Evolutionary conservation across 176 grass and related monocot genomes (phyloP), one percentile per base, ranked within the genome.

Genomic region (Phoenix dactylifera): DNA sequence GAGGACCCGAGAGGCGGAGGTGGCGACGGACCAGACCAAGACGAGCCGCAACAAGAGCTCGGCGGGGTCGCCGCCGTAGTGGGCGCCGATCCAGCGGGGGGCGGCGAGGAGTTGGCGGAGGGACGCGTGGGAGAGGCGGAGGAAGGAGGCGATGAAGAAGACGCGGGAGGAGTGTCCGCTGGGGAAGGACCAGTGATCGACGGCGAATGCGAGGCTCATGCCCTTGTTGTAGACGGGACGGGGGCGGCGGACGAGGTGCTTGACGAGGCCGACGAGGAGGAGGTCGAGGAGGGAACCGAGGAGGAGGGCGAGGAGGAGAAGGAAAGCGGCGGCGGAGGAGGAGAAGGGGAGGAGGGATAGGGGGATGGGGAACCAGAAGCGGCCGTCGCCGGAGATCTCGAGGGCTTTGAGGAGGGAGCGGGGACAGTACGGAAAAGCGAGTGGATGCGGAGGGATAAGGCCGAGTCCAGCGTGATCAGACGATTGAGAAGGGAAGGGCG

Each of bases 121-220:
- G 18, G 49, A 16, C 12, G 30, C 54, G 1, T 25, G 65, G 6
- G 66, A 76, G 23, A 76, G 54, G 54, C 15, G 52, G 35, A 97
- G 67, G 69, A 80, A 97, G 50, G 68, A 59, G 15, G 83, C 72
- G 18, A 88, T 74, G 69, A 91, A 80, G 92, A 97, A 97, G 22
- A 89, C 77, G 16, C 83, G 78, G 19, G 92, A 97, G 28, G 92
- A 85, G 72, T 90, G 92, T 5, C 92, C 83, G 51, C 92, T 97
- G 26, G 86, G 92, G 53, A 90, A 97, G 39, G 86, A 97, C 77
- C 74, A 97, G 68, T 88, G 83, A 62, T 97, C 92, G 10, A 58
- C 77, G 58, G 83, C 65, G 71, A 87, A 80, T n/a, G 72, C 78
- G 10, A 91, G 73, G 39, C 71, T 69, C 92, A 97, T 97, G 81